phyloP scores from a whole-genome alignment of 768 basidiomycete species.

The Panus rudis region DNA sequence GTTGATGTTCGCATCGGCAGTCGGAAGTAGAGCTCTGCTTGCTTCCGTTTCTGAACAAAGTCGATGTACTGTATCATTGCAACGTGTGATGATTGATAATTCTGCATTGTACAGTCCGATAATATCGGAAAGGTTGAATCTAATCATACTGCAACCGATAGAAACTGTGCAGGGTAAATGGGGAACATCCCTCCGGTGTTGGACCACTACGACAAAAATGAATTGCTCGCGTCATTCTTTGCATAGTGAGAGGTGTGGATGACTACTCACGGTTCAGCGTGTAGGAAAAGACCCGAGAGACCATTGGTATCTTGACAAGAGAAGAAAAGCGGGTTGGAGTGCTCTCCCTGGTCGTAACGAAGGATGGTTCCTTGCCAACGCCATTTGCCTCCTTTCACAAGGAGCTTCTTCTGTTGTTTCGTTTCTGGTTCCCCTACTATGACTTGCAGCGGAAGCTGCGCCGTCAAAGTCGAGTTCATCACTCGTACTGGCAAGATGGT shows the following conservation, averaged over 20 bases:
- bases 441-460: constrained; percentile 43
- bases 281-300: constrained; percentile 41
- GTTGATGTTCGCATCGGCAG: constrained; percentile 46
- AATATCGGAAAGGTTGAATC: neutral
- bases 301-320: constrained; percentile 28
- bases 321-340: constrained; percentile 40
- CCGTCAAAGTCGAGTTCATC: constrained; percentile 38
- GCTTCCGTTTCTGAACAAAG: neutral
- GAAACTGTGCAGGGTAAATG: constrained; percentile 40
- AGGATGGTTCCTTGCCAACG: constrained; percentile 51
- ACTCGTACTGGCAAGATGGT: constrained; percentile 49
- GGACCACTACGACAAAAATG: constrained; percentile 28
- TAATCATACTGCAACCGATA: constrained; percentile 2
- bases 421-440: constrained; percentile 25
- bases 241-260: too few species aligned
- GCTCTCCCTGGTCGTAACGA: constrained; percentile 35
- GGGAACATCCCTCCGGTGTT: constrained; percentile 33
- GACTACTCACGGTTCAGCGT: constrained; percentile 36
- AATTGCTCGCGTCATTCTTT: too few species aligned
- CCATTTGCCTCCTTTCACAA: constrained; percentile 41
- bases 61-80: neutral
- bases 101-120: neutral
- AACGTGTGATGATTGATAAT: neutral
- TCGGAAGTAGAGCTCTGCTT: constrained; percentile 12
- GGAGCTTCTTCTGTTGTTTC: constrained; percentile 20